Base-by-base conservation (phyloP, 169 alveolate genomes). In the Cryptosporidium felis region DNA sequence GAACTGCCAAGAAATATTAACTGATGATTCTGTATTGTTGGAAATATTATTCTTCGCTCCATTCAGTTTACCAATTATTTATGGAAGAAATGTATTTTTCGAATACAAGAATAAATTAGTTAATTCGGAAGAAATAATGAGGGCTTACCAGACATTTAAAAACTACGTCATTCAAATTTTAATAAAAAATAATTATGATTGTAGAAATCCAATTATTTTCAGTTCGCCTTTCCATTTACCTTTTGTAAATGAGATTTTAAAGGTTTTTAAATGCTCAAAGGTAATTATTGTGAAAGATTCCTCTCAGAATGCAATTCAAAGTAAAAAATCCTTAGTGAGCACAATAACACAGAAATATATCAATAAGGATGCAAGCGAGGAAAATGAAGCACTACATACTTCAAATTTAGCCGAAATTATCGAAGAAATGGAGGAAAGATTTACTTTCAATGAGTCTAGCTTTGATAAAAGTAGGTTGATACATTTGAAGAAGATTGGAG, bases 151-250 rank as follows among this genome's bases (percentile, higher is more conserved):
- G 14, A n/a, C 26, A 2, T 63, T 44, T 32, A 63, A 44, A 45
- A 44, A 63, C 23, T 63, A 63, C 28, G 23, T 63, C 30, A 18
- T 16, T 38, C 32, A 18, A 18, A 18, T 26, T 10, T 8, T 45
- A 36, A 32, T 45, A 23, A 63, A 63, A 6, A 18, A 44, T 23
- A 36, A 36, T 32, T 61, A 61, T n/a, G 46, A 42, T 18, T 23
- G 5, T 63, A 21, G 46, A 10, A 10, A 63, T 18, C 81, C 81
- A 10, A 41, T 63, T 2, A 40, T 63, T 12, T 63, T 63, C 14
- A 63, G 81, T 45, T 63, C 81, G 5, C 81, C 81, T 40, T 63
- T 63, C 61, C 81, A 63, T 3, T 32, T 63, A 5, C 46, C 45
- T 40, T 63, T 41, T 45, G 44, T 63, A 26, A 63, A 45, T 34